Conservation (phyloP, 768 basidiomycete genomes). For the Clavaria fumosa region DNA sequence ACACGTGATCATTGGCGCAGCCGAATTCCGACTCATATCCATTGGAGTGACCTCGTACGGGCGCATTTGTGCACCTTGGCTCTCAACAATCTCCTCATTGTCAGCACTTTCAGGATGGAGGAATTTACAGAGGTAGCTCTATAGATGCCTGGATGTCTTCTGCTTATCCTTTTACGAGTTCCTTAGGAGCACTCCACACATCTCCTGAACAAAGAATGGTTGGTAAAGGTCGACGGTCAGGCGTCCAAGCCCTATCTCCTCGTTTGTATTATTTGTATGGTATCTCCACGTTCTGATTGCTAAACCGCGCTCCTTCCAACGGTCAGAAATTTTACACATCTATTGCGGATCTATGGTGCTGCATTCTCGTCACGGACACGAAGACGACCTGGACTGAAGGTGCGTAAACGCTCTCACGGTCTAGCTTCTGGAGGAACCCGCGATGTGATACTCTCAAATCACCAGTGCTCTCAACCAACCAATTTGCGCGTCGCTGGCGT, state of each 20-base stretch:
- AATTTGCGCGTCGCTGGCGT: constrained; percentile 59
- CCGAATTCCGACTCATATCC: no score
- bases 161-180: no score
- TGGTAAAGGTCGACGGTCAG: constrained; percentile 45
- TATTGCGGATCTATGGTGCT: constrained; percentile 39
- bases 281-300: background rate
- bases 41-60: no score
- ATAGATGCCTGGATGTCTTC: no score
- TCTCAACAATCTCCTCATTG: no score
- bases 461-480: constrained; percentile 38
- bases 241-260: constrained; percentile 56
- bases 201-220: constrained; percentile 57
- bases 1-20: no score
- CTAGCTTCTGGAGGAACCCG: constrained; percentile 3
- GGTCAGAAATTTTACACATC: constrained; percentile 50
- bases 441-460: constrained; percentile 9
- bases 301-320: background rate
- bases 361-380: constrained; percentile 57
- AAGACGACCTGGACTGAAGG: constrained; percentile 66
- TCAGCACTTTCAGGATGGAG: no score
- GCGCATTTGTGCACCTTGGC: no score
- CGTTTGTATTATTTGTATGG: constrained; percentile 29
- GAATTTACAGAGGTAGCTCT: constrained; percentile 27
- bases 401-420: constrained; percentile 14
- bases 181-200: constrained; percentile 36